phyloP scores from a whole-genome alignment of 495 filamentous ascomycete species.

The Aspergillus panamensis region DNA sequence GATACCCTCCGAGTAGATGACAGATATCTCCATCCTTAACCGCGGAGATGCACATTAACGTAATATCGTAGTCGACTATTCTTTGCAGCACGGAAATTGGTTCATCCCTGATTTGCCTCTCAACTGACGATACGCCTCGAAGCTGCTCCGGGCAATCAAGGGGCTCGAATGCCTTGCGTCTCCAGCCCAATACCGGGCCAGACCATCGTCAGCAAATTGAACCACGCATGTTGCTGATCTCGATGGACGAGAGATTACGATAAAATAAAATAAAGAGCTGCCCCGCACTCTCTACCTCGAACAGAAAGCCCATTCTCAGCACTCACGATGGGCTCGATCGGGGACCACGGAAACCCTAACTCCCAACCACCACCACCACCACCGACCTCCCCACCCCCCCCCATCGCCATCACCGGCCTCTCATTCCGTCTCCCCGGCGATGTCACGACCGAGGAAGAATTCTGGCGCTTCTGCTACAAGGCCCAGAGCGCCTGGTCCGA shows the following conservation, averaged over 20 bases:
- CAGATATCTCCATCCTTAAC: no score
- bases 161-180: neutral
- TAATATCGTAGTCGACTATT: no score
- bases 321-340: neutral
- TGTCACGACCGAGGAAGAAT: neutral
- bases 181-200: neutral
- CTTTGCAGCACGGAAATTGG: no score
- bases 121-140: no score
- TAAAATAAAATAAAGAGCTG: no score
- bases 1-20: neutral
- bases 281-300: no score
- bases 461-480: slow-evolving; percentile 2
- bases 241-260: no score
- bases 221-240: neutral
- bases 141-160: neutral
- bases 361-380: neutral
- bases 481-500: slow-evolving; percentile 1
- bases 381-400: neutral
- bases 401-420: slow-evolving; percentile 18
- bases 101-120: no score
- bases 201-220: neutral
- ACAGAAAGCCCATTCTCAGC: no score
- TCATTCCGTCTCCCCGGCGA: slow-evolving; percentile 18
- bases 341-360: neutral
- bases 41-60: no score